Base-by-base conservation (phyloP, 2,329 filamentous ascomycete species). In the Fusarium pseudograminearum region DNA sequence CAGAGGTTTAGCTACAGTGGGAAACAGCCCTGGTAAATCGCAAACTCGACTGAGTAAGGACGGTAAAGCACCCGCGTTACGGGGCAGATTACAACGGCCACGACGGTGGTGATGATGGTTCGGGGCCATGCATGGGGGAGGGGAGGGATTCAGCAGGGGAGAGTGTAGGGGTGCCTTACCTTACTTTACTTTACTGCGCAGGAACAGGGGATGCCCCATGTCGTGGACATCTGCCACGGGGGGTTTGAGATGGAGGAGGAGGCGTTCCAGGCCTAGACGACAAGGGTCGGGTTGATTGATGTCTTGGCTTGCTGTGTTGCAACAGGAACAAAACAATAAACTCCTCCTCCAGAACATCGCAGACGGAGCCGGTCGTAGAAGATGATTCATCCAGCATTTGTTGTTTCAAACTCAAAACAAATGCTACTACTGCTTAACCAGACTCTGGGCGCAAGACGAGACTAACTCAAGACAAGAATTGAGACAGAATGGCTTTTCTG, bases 71-170 rank as follows among this genome's bases (percentile, higher is more conserved):
- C 22, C 48, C 33, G 48, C 48, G 48, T 40, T 61, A 68, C 67
- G 72, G 68, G 63, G 72, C 69, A 74, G 71, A 74, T 74, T 75
- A 61, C 72, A 75, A 75, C 73, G 73, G 73, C 71, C 61, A 68
- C 73, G 69, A 65, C 73, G 73, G 73, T 74, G 67, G 61, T 74
- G 65, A 74, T 75, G 71, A 74, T 75, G 71, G 69, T 72, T 72
- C 67, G 68, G 68, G 68, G 55, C 68, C 60, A 71, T 69, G 54
- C 65, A 68, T 54, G 42, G 57, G 52, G 33, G 26, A 46, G 45
- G 41, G 57, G 52, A 42, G 36, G 55, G 47, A 41, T 36, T 34
- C 34, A 45, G 41, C 56, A 59, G 31, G 56, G 56, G 42, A 28
- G 44, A 38, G 56, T 40, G 40, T 38, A 61, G 48, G 48, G 57